Evolutionary conservation across 108 stramenopile genomes (phyloP), one percentile per base, ranked within the genome.

Genomic region (Aurantiochytrium sp.): DNA sequence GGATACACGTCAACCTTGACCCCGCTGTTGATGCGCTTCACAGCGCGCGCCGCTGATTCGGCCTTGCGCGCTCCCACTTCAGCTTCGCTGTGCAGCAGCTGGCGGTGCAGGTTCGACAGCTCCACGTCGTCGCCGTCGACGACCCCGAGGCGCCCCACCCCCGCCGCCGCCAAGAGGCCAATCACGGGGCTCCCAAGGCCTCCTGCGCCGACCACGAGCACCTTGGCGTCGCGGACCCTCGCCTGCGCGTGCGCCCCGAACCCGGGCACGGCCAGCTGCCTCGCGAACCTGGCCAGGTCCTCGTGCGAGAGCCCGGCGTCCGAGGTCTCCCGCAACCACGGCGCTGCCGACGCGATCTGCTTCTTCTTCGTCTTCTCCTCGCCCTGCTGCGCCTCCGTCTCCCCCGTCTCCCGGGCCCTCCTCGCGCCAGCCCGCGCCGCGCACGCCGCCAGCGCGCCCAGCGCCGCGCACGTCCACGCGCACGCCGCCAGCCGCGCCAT

Each of bases 81-180:
- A 42, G 92, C 91, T 35, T 95, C 96, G 8, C 93, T 95, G 92
- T 99, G 98, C 88, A 97, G 96, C 58, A 97, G 94, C 92, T 98
- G 98, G 71, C 98, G 92, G 91, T 99, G 98, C 42, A 99, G 90
- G 90, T 99, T 99, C 44, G 96, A 96, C 47, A 92, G 94, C 88
- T 98, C 98, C 44, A 99, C 98, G 16, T 91, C 92, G 90, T 99
- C 98, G 90, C 97, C 96, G 89, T 99, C 99, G 45, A 99, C 97
- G 57, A 99, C 96, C 21, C 96, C 96, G 89, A 97, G 92, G 49
- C 92, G 92, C 0, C 96, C 96, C 0, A 97, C 96, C 16, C 98
- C 98, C 10, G 97, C 98, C 18, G 96, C 98, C 6, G 98, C 98
- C n/a, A 98, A 94, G 90, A 96, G 98, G 58, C 97, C 88, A 8